These are phyloP conservation scores for Entomortierella lignicola DNA, from an alignment of 192 early-diverging fungal genomes.

Conservation along the genomic window DNA sequence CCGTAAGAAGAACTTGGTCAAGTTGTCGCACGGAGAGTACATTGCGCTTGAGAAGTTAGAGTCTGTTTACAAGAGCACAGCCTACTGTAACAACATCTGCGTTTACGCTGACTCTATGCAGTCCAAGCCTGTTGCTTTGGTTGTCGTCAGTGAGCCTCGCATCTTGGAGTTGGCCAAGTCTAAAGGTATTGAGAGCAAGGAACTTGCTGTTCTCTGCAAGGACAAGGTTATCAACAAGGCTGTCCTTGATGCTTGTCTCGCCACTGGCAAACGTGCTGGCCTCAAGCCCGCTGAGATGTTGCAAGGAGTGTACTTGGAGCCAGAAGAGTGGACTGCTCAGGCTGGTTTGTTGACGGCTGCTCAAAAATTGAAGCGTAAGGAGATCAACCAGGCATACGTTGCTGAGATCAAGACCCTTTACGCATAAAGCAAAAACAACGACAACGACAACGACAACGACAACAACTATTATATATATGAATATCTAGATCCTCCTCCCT, in stretches of 20 bases:
- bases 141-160: slow-evolving; percentile 73
- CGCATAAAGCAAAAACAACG: too few relatives aligned
- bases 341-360: slow-evolving; percentile 92
- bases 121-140: slow-evolving; percentile 79
- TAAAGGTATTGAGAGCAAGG: slow-evolving; percentile 50
- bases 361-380: slow-evolving; percentile 90
- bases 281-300: slow-evolving; percentile 84
- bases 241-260: slow-evolving; percentile 57
- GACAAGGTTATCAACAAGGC: slow-evolving; percentile 62
- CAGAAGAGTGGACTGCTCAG: slow-evolving; percentile 93
- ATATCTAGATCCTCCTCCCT: too few relatives aligned
- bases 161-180: slow-evolving; percentile 59
- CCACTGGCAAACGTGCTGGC: slow-evolving; percentile 70
- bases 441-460: too few relatives aligned
- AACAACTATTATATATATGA: too few relatives aligned
- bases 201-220: slow-evolving; percentile 66
- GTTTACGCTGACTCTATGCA: slow-evolving; percentile 80
- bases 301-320: slow-evolving; percentile 70
- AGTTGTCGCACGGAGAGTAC: slow-evolving; percentile 91
- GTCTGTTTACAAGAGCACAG: slow-evolving; percentile 82
- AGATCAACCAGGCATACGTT: slow-evolving; percentile 76
- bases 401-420: slow-evolving; percentile 68
- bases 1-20: slow-evolving; percentile 94
- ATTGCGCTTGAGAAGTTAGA: slow-evolving; percentile 97
- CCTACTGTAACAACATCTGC: slow-evolving; percentile 82